Base-by-base conservation (phyloP, 306 rosid genomes). In the Lathyrus tuberosus region DNA sequence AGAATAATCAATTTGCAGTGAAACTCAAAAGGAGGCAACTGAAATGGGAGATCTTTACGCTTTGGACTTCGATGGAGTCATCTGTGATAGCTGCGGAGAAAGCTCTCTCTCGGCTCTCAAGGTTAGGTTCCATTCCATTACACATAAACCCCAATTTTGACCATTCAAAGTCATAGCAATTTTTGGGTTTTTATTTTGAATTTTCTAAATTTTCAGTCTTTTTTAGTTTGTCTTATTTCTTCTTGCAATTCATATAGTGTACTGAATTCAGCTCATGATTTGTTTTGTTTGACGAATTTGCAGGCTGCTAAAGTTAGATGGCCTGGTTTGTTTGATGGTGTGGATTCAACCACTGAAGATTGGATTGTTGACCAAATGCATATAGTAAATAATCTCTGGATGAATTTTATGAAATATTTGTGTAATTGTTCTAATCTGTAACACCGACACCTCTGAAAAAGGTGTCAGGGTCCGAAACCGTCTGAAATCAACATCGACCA, bases 11-110 rank as follows among this genome's bases (percentile, higher is more conserved):
- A 24, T 51, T 67, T 10, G 35, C 56, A 69, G 59, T 61, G 75
- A 33, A 66, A 20, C 38, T 10, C 47, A 62, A 67, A 62, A 13
- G 70, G 24, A 42, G 4, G 57, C 37, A 44, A 16, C 57, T 58
- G 43, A 46, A 75, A 93, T 93, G 98, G 98, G 86, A 5, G 90
- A 90, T 60, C 84, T 93, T 22, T 93, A 90, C 72, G 98, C 96
- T 20, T 80, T 90, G 84, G 96, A 90, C 81, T 93, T 93, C 80
- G 98, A 90, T 75, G 98, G 96, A 70, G 80, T 93, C 79, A 71
- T 93, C 42, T 90, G 98, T 37, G 96, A 90, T 78, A 93, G 96
- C 84, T 93, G 98, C 67, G 96, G 98, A 4, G 98, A 93, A 82
- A 93, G 93, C 81, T 86, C 98, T 52, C 82, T 79, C 71, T 93